Evolutionary conservation across 2,329 filamentous ascomycete species (phyloP).

Genomic region (Penicillium sp.): DNA sequence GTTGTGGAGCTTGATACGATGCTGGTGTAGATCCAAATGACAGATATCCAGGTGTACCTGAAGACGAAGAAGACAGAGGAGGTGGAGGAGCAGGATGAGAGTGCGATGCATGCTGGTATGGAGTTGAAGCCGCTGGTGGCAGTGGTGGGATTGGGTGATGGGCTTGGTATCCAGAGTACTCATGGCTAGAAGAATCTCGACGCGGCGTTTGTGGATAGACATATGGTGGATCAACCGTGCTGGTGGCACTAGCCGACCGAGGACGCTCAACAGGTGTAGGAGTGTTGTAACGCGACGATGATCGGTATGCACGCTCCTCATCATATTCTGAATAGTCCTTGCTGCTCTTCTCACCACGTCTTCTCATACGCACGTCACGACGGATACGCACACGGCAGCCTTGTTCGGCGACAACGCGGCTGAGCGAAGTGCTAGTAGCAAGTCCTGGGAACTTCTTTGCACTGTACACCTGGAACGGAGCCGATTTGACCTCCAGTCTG

Average conservation of each 20-base stretch:
- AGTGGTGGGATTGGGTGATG: slow-evolving; percentile 21
- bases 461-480: slow-evolving; percentile 83
- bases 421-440: slow-evolving; percentile 81
- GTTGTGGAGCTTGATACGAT: slow-evolving; percentile 39
- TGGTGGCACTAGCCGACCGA: slow-evolving; percentile 55
- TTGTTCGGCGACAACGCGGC: slow-evolving; percentile 89
- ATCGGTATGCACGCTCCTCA: slow-evolving; percentile 48
- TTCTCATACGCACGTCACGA: slow-evolving; percentile 87
- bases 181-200: slow-evolving; percentile 48
- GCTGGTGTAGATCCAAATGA: slow-evolving; percentile 40
- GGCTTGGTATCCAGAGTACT: slow-evolving; percentile 18
- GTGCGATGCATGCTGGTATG: slow-evolving; percentile 4
- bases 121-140: slow-evolving; percentile 27
- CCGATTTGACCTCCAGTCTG: slow-evolving; percentile 84
- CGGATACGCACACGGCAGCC: slow-evolving; percentile 94
- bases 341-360: slow-evolving; percentile 67
- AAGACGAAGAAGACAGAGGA: slow-evolving; percentile 34
- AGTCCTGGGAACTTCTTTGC: slow-evolving; percentile 98
- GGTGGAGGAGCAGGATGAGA: slow-evolving; percentile 30
- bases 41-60: slow-evolving; percentile 24
- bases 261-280: slow-evolving; percentile 52
- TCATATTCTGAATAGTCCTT: slow-evolving; percentile 67
- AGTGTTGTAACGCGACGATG: slow-evolving; percentile 43
- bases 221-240: slow-evolving; percentile 48
- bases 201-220: slow-evolving; percentile 43